Evolutionary conservation across 2,329 filamentous ascomycete species (phyloP).

Genomic region (Rhynchosporium agropyri): DNA sequence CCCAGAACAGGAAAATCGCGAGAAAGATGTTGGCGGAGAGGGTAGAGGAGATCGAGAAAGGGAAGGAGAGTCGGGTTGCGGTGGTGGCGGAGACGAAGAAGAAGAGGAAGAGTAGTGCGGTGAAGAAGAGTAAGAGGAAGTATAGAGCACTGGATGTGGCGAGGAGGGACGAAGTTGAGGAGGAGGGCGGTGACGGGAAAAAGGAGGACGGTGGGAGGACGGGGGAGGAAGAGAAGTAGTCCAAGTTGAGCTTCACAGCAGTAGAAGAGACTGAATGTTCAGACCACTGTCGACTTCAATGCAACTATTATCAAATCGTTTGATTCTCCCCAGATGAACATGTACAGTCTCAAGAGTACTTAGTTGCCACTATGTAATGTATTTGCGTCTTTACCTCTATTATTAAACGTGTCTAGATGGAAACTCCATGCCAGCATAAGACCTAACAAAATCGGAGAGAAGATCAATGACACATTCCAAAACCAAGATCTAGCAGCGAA

Average conservation of each 20-base stretch:
- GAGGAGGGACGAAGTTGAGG: conserved; percentile 20
- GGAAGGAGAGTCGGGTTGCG: conserved; percentile 66
- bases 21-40: conserved; percentile 61
- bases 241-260: too few relatives aligned
- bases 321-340: too few relatives aligned
- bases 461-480: conserved; percentile 1
- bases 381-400: not conserved
- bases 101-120: conserved; percentile 73
- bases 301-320: too few relatives aligned
- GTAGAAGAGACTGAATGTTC: too few relatives aligned
- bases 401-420: not conserved
- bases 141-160: conserved; percentile 59
- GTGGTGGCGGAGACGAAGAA: conserved; percentile 65
- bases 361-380: too few relatives aligned
- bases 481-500: not conserved
- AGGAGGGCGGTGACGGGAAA: too few relatives aligned
- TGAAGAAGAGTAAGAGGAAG: conserved; percentile 83
- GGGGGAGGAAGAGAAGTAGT: too few relatives aligned
- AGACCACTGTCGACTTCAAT: too few relatives aligned
- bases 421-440: not conserved
- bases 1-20: conserved; percentile 86
- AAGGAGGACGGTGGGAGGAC: too few relatives aligned
- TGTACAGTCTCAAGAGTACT: too few relatives aligned
- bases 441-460: too few relatives aligned
- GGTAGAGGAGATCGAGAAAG: conserved; percentile 72